Conservation (phyloP, 352 stramenopile genomes). For the Salisapilia sapeloensis region DNA sequence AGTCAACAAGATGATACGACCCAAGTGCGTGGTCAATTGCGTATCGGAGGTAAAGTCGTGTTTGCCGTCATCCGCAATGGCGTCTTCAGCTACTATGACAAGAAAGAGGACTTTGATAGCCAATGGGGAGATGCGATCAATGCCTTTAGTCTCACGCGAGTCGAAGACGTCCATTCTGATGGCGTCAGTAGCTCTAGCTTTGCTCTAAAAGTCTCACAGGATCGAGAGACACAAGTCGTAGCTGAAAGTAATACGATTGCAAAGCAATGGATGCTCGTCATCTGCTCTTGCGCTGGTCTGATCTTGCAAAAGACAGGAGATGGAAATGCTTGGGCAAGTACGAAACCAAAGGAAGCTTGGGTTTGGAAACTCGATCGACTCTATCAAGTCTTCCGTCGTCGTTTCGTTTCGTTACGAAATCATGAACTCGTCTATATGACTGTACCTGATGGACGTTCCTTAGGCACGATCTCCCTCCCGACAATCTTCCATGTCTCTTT, state of each 20-base stretch:
- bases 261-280: constrained; percentile 80
- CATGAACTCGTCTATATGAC: constrained; percentile 73
- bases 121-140: constrained; percentile 76
- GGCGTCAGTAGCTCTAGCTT: constrained; percentile 53
- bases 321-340: constrained; percentile 59
- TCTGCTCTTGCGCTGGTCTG: constrained; percentile 71
- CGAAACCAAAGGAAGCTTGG: constrained; percentile 67
- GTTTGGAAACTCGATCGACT: constrained; percentile 78
- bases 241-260: constrained; percentile 45
- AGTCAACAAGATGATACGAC: constrained; percentile 9
- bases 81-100: constrained; percentile 80
- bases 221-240: constrained; percentile 55
- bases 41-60: constrained; percentile 35
- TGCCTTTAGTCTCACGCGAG: constrained; percentile 57
- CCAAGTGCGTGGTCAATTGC: constrained; percentile 43
- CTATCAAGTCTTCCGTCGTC: constrained; percentile 70
- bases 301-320: constrained; percentile 49
- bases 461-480: constrained; percentile 65
- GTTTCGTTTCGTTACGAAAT: constrained; percentile 71
- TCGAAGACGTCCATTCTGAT: constrained; percentile 66
- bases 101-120: constrained; percentile 58
- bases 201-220: constrained; percentile 49
- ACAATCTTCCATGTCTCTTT: constrained; percentile 68
- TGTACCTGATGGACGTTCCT: constrained; percentile 34
- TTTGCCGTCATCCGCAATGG: constrained; percentile 68